Base-by-base conservation (phyloP, 306 rosid species). In the Abrus precatorius region DNA sequence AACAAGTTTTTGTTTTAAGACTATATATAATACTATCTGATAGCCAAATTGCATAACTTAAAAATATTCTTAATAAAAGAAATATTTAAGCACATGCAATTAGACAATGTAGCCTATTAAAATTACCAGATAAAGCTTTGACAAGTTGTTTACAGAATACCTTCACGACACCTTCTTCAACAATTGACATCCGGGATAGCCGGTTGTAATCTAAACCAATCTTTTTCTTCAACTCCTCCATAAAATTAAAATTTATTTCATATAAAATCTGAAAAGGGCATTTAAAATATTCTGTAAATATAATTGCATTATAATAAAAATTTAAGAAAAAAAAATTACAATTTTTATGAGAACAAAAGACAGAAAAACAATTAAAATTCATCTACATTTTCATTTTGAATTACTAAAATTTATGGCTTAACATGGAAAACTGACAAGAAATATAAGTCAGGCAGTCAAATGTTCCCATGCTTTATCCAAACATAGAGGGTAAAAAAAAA, bases 91-190 rank as follows among this genome's bases (percentile, higher is more conserved):
- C 29, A 36, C 49, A 47, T 20, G 69, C 68, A 60, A 29, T 27
- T 81, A 70, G 64, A 66, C 32, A 80, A 6, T 29, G 57, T 38
- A 62, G 40, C 72, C 47, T 6, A 74, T 71, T 41, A 71, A 45
- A 62, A 66, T 52, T 69, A 50, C 75, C 59, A 77, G 79, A 66
- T 53, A 55, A 70, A 29, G 80, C 61, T 80, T 32, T 33, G 11
- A 56, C 41, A 47, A 40, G 32, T 77, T 59, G 67, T 82, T 78
- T 20, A 67, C 32, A 53, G 6, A 80, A 53, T 85, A 91, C 96
- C 96, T 89, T 87, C 76, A 62, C 79, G 41, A 89, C 89, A 73
- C 93, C 96, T 76, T 91, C 96, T 85, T 91, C 92, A 77, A 91
- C 74, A 79, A 91, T 88, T 69, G 96, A 89, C 93, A 91, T 87